phyloP scores from a whole-genome alignment of 306 rosid genomes.

The Erythrophleum fordii region DNA sequence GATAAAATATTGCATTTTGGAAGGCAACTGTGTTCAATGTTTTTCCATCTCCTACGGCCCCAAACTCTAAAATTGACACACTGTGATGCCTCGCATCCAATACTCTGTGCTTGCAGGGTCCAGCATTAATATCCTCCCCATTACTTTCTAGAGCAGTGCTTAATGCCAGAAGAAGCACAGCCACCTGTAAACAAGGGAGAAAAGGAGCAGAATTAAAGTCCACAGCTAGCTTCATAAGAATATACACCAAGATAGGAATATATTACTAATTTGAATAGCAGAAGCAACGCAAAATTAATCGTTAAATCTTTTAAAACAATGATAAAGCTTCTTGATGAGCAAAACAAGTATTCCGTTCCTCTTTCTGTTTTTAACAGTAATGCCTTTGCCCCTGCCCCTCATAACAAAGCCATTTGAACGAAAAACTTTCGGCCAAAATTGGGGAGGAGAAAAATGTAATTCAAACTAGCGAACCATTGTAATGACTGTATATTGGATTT shows the following conservation, averaged over 20 bases:
- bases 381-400: constrained; percentile 11
- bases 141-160: constrained; percentile 40
- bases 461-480: neutral
- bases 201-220: neutral
- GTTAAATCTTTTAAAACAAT: neutral
- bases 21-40: constrained; percentile 69
- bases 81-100: constrained; percentile 66
- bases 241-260: neutral
- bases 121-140: constrained; percentile 33
- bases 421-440: constrained; percentile 4
- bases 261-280: neutral
- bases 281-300: neutral
- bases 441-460: constrained; percentile 2
- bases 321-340: neutral
- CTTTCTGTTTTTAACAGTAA: neutral
- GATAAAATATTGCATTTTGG: constrained; percentile 74
- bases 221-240: neutral
- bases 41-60: constrained; percentile 79
- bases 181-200: constrained; percentile 36
- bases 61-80: constrained; percentile 69
- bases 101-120: constrained; percentile 39
- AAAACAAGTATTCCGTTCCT: constrained; percentile 20
- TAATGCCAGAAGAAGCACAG: constrained; percentile 47
- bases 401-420: neutral
- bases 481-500: neutral